These are phyloP conservation scores for Lichina pygmaea DNA, from an alignment of 495 filamentous ascomycete genomes.

Conservation along the genomic window DNA sequence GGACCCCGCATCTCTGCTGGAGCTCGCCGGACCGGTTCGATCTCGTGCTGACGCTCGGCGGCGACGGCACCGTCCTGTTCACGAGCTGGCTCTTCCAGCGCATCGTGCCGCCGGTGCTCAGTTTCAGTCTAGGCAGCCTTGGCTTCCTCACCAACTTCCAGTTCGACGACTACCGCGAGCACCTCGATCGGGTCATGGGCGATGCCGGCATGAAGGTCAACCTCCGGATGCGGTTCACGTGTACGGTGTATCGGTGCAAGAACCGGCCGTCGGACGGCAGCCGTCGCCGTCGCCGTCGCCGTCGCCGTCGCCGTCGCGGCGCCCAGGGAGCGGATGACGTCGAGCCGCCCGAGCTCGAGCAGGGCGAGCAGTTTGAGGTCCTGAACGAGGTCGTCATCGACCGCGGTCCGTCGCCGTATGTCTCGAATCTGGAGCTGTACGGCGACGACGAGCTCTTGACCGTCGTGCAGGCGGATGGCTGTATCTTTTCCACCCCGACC, in stretches of 20 bases:
- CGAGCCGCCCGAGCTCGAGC: slow-evolving; percentile 22
- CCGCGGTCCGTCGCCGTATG: slow-evolving; percentile 84
- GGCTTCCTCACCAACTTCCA: slow-evolving; percentile 89
- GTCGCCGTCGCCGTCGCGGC: slow-evolving; percentile 11
- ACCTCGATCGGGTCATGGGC: slow-evolving; percentile 66
- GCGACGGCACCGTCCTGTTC: slow-evolving; percentile 85
- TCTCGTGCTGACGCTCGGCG: slow-evolving; percentile 71
- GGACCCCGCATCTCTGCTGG: slow-evolving; percentile 88
- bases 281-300: slow-evolving; percentile 12
- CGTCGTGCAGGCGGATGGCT: slow-evolving; percentile 84
- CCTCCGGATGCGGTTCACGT: slow-evolving; percentile 91
- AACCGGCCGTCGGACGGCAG: slow-evolving; percentile 4
- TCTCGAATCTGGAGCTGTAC: slow-evolving; percentile 85
- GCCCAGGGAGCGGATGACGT: slow-evolving; percentile 20
- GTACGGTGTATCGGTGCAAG: slow-evolving; percentile 51
- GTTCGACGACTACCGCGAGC: slow-evolving; percentile 53
- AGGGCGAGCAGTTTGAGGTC: slow-evolving; percentile 76
- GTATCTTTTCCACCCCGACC: slow-evolving; percentile 90
- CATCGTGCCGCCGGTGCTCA: slow-evolving; percentile 77
- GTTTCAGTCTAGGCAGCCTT: slow-evolving; percentile 67
- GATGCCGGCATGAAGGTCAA: slow-evolving; percentile 85
- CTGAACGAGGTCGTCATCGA: slow-evolving; percentile 96
- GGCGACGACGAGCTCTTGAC: slow-evolving; percentile 82
- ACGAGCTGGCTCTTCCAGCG: slow-evolving; percentile 92
- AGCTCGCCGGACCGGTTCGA: slow-evolving; percentile 74